Base-by-base conservation (phyloP, 179 eudicot species). In the Drosera spatulata region DNA sequence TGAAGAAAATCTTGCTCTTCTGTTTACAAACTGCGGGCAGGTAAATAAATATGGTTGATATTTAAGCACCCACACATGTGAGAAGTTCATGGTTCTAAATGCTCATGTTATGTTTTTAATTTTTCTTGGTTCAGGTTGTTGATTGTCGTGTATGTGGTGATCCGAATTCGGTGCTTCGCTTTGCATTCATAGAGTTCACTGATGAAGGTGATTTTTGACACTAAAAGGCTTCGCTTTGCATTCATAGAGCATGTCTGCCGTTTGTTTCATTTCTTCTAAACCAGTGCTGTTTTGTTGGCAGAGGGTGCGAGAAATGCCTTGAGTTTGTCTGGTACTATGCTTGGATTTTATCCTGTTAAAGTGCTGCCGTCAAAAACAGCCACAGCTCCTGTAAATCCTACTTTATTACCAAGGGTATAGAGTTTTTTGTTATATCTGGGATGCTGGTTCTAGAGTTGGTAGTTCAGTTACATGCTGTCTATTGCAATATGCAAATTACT, bases 291-390 rank as follows among this genome's bases (percentile, higher is more conserved):
- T 85, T 22, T 22, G 33, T 22, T 22, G 33, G 33, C 33, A 22
- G 33, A 22, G 33, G 33, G 33, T 0, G 33, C 33, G 33, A 22
- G 33, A 22, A 22, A 22, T 22, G 33, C 33, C 33, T 22, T 22
- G 33, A 22, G 33, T 22, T 22, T 22, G 33, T 22, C 33, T 22
- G 33, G 33, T 22, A 22, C 33, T 22, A 22, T 22, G 33, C 89
- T 86, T 71, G 94, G 89, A 8, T 86, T 50, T 69, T 84, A 84
- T 63, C 94, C 89, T 50, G 81, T 86, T 50, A 77, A 77, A 60
- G 86, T 86, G 49, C 71, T 79, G 68, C 85, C 94, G 62, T 86
- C 94, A 61, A 86, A 86, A 68, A 84, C 94, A 43, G 94, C 89
- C 22, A 86, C 83, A 71, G 94, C 94, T 41, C 94, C 94, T 14